Percentiles rank a stretch among this genome's conserved stretches.
Evolutionary conservation across 2,329 filamentous ascomycete genomes (phyloP).

Genomic region (Trichoderma sp.): DNA sequence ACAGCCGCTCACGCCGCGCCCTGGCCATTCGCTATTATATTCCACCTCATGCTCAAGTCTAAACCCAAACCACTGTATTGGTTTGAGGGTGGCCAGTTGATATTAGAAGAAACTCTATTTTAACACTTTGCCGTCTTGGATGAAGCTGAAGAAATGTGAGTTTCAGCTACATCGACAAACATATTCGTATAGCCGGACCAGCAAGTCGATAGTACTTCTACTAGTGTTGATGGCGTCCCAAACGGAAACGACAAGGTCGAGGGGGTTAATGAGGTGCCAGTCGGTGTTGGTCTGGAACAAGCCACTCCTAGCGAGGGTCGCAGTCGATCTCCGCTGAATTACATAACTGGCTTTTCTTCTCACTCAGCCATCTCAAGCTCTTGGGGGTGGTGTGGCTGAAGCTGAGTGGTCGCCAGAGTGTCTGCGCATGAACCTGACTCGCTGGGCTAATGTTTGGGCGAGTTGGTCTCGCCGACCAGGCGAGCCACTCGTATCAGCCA

Average conservation of each 20-base stretch:
- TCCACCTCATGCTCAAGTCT: not conserved
- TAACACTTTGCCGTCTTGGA: not conserved
- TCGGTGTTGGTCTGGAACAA: constrained; percentile 4
- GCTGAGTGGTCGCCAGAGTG: not conserved
- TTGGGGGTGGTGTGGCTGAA: not conserved
- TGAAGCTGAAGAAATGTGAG: not conserved
- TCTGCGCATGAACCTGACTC: not conserved
- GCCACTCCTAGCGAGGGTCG: not conserved
- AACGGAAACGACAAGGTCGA: not conserved
- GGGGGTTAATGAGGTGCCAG: not conserved
- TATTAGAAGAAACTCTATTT: constrained; percentile 1
- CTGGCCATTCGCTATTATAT: constrained; percentile 2
- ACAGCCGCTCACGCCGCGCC: not conserved
- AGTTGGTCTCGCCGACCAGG: not conserved
- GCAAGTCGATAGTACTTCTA: not conserved
- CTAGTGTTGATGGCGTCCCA: not conserved
- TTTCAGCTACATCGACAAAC: not conserved
- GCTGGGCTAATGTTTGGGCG: not conserved
- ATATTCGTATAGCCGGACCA: too few species aligned
- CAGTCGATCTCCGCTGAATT: not conserved
- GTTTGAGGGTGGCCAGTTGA: not conserved
- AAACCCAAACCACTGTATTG: not conserved
- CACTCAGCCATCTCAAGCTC: not conserved
- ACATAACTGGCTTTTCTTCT: not conserved
- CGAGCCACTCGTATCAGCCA: not conserved